Conservation (phyloP, 179 eudicot species). For the Nepenthes alata region DNA sequence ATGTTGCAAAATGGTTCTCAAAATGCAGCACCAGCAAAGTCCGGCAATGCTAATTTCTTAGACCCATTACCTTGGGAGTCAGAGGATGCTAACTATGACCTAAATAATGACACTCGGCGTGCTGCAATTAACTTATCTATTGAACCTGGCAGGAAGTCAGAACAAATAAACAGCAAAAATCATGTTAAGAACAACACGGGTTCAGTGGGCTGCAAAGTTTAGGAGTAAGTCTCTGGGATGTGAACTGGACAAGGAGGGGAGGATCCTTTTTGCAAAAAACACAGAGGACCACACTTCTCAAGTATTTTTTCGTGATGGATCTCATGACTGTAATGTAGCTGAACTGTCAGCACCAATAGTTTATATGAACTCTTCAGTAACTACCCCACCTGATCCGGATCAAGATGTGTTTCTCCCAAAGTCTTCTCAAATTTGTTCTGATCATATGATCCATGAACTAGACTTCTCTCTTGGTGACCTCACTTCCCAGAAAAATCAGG, state of each 20-base stretch:
- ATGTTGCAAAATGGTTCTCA: slow-evolving; percentile 37
- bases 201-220: slow-evolving; percentile 21
- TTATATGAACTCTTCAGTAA: slow-evolving; percentile 18
- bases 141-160: slow-evolving; percentile 36
- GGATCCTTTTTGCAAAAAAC: slow-evolving; percentile 24
- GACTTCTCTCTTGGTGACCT: slow-evolving; percentile 29
- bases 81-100: slow-evolving; percentile 8
- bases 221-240: slow-evolving; percentile 69
- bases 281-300: slow-evolving; percentile 36
- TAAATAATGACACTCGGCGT: slow-evolving; percentile 10
- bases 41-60: slow-evolving; percentile 6
- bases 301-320: slow-evolving; percentile 34
- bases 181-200: slow-evolving; percentile 21
- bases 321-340: slow-evolving; percentile 16
- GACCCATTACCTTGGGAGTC: slow-evolving; percentile 14
- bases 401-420: slow-evolving; percentile 24
- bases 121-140: slow-evolving; percentile 17
- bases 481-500: slow-evolving; percentile 28
- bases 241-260: slow-evolving; percentile 38
- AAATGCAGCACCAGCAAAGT: slow-evolving; percentile 16
- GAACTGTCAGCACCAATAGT: slow-evolving; percentile 10
- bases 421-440: slow-evolving; percentile 29
- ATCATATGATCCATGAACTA: slow-evolving; percentile 30
- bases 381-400: slow-evolving; percentile 25
- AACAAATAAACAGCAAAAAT: slow-evolving; percentile 30